Evolutionary conservation across 139 green algal genomes (phyloP), one percentile per base, ranked within the genome.

Genomic region (Microglena sp.): DNA sequence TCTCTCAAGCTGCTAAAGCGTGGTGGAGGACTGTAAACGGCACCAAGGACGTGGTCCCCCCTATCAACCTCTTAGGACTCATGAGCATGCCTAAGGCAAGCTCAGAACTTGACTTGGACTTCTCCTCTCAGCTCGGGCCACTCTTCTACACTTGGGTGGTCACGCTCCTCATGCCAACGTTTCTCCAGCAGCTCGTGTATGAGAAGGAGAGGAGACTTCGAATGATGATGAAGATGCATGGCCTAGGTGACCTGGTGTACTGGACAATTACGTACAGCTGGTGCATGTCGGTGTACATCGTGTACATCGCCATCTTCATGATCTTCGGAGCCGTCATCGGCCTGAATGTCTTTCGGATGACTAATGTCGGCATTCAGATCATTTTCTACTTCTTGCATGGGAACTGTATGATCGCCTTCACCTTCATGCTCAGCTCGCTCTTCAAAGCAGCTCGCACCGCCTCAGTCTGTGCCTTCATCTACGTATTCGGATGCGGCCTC

Each of bases 151-250:
- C 55, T 24, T 92, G 86, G 84, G 68, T 90, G 45, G 64, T 86
- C 22, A 80, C 89, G 73, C 74, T 95, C 71, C 75, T 89, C 50
- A 66, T 92, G 45, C 86, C 87, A 2, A 50, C 40, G 11, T 50
- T 36, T 45, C 62, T 85, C 50, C 67, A 76, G 69, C 68, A 77
- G 62, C 66, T 85, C 59, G 78, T 85, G 66, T 85, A 85, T 62
- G 86, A 92, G 71, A 89, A 93, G 80, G 78, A 90, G 76, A 81
- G 86, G 63, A 64, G 80, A 33, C 72, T 97, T 68, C 77, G 90
- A 54, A 94, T 86, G 55, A 97, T 96, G 84, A 97, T 97, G 91
- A 92, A 92, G 72, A 96, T 97, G 90, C 92, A 97, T 45, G 89
- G 87, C 15, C 80, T 95, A 46, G 77, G 81, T 0, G 84, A 92